Base-by-base conservation (phyloP, 768 basidiomycete genomes). In the Amanita brunnescens region DNA sequence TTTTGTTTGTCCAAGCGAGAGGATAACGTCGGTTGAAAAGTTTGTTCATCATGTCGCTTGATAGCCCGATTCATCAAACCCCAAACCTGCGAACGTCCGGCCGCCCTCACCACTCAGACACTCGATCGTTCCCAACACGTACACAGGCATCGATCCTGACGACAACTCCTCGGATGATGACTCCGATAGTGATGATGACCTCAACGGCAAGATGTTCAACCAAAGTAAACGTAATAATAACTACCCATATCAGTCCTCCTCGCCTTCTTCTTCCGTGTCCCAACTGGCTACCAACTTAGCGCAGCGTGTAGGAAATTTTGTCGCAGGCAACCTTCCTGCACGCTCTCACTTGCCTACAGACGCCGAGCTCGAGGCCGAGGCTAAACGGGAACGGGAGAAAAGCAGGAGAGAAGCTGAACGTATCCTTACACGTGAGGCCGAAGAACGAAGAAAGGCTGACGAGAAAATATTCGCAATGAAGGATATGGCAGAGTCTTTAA, bases 281-380 rank as follows among this genome's bases (percentile, higher is more conserved):
- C 75, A 82, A 58, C 76, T 89, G 53, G 88, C 87, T 37, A 74
- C 84, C 13, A 85, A 75, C 64, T 75, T 91, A 51, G 86, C 85
- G 5, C 83, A 87, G 55, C 78, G 82, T 34, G 80, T 91, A n/a
- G 80, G 80, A 37, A 77, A 76, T 14, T 70, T 89, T 51, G 78
- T 90, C 51, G 77, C 72, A 37, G 75, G 73, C 40, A 75, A 78
- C 2, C 66, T 74, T 5, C 68, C 51, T 5, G 9, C 69, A 13
- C 72, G 72, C 26, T 7, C 26, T 38, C 52, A 57, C 4, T 64
- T 75, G 59, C 85, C 78, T 2, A 78, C 83, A 1, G 87, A 90
- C 60, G 86, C 83, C 0, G 86, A 92, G 61, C 66, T 92, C 7
- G 89, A 91, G 65, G 87, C 85, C 2, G 85, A 90, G 55, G 88